phyloP scores from a whole-genome alignment of 139 green algal species.

The Diplosphaera chodatii region DNA sequence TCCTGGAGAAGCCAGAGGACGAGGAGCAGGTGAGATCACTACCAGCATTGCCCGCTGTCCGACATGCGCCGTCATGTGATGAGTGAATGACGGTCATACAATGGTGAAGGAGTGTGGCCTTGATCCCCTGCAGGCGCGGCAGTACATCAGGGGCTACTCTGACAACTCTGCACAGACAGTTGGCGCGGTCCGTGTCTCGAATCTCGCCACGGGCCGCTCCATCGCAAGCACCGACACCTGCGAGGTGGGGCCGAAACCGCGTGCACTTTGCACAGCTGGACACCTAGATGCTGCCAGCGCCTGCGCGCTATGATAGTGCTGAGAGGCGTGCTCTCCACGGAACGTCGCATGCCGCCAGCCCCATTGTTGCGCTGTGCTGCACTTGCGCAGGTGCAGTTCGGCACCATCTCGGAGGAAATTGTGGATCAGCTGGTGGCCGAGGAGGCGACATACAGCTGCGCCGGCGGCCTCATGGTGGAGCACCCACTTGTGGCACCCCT shows the following conservation, averaged over 20 bases:
- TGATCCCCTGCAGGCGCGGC: slow-evolving; percentile 17
- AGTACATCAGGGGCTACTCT: slow-evolving; percentile 60
- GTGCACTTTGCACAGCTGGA: not conserved
- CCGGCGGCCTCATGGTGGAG: slow-evolving; percentile 76
- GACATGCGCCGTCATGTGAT: too few species aligned
- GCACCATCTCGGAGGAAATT: slow-evolving; percentile 40
- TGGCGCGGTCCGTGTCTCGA: slow-evolving; percentile 56
- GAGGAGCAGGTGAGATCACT: slow-evolving; percentile 50
- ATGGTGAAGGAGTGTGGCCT: slow-evolving; percentile 10
- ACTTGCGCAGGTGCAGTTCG: slow-evolving; percentile 48
- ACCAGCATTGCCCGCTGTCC: too few species aligned
- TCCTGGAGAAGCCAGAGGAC: slow-evolving; percentile 72
- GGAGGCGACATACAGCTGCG: slow-evolving; percentile 56
- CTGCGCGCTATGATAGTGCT: too few species aligned
- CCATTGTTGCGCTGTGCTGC: not conserved
- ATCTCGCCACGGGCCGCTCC: slow-evolving; percentile 35
- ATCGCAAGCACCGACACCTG: slow-evolving; percentile 19
- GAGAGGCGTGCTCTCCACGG: slow-evolving; percentile 5
- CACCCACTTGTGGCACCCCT: slow-evolving; percentile 55
- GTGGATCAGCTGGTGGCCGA: slow-evolving; percentile 62
- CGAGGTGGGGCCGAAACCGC: not conserved
- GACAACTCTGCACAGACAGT: slow-evolving; percentile 53
- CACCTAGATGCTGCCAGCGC: not conserved
- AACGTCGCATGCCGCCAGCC: not conserved
- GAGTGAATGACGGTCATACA: too few species aligned